These are phyloP conservation scores for Debaryomyces coudertii DNA, from an alignment of 1,139 yeast species.

Conservation along the genomic window DNA sequence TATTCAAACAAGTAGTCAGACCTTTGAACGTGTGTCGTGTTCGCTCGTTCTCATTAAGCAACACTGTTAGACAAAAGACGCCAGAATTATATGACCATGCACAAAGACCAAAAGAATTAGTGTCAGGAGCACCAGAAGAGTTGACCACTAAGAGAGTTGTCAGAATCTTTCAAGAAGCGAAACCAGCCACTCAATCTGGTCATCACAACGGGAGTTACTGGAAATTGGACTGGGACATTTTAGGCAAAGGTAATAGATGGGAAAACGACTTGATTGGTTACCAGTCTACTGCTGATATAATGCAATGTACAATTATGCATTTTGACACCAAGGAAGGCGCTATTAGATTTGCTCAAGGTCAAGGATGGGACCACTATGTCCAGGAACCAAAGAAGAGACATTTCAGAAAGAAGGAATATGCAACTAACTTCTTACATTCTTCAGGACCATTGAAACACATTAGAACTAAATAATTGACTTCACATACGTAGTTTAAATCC, in stretches of 20 bases:
- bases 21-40: conserved; percentile 16
- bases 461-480: conserved; percentile 63
- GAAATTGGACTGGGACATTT: conserved; percentile 85
- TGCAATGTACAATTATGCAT: conserved; percentile 84
- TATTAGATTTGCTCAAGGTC: conserved; percentile 75
- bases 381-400: conserved; percentile 80
- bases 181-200: conserved; percentile 84
- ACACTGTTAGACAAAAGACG: conserved; percentile 21
- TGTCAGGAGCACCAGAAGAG: conserved; percentile 82
- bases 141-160: conserved; percentile 66
- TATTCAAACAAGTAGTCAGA: conserved; percentile 26
- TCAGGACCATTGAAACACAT: conserved; percentile 77
- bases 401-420: conserved; percentile 75
- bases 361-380: conserved; percentile 84
- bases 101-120: conserved; percentile 53
- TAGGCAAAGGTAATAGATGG: conserved; percentile 82
- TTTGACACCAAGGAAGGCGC: conserved; percentile 81
- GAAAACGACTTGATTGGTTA: conserved; percentile 89
- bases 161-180: conserved; percentile 75
- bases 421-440: conserved; percentile 71
- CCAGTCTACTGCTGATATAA: conserved; percentile 78
- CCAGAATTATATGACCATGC: conserved; percentile 26
- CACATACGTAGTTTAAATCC: neutral
- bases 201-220: conserved; percentile 58
- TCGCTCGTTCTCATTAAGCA: conserved; percentile 27